Evolutionary conservation across 345 rosid species (phyloP), one percentile per base, ranked within the genome.

Genomic region (Lumnitzera racemosa): DNA sequence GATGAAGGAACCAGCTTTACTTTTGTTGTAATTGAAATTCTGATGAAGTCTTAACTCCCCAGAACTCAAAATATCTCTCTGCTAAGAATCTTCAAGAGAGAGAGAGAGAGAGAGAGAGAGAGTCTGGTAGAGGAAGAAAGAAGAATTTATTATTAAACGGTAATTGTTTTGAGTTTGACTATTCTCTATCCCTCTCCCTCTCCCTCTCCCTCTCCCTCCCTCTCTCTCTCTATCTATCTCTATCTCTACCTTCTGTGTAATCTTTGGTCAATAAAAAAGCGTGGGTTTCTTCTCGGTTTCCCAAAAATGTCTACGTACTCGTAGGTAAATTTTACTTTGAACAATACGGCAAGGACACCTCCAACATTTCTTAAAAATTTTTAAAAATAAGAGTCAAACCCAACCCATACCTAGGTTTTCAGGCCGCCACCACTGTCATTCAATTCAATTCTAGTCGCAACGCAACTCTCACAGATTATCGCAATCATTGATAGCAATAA

Each of bases 91-190:
- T 68, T 47, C 56, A 27, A 52, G 49, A 55, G 56, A 24, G 46
- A 59, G 54, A 59, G 53, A 59, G 63, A 12, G 62, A 49, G 36
- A 25, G 24, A 64, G 27, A 65, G 41, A 67, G 50, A 53, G 25
- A 51, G 64, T 70, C 54, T 59, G 55, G 12, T 20, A 11, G 51
- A 50, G 57, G 47, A 64, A 53, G 58, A 53, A 53, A 64, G 60
- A 62, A 64, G 61, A 66, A 53, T 51, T 52, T 75, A 72, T 78
- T 70, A 77, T 82, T 81, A 72, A 77, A 76, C 81, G 80, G 81
- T 81, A 91, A 85, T 85, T 70, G 70, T 70, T 64, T 72, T 79
- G 74, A 70, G 55, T 68, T 68, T 73, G 81, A 81, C 87, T 70
- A 58, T 75, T 79, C 80, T 11, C 31, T 8, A 36, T 10, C 16